Percentiles rank a stretch among this genome's conserved stretches.
phyloP scores from a whole-genome alignment of 768 basidiomycete genomes.

The Mycena kentingensis region DNA sequence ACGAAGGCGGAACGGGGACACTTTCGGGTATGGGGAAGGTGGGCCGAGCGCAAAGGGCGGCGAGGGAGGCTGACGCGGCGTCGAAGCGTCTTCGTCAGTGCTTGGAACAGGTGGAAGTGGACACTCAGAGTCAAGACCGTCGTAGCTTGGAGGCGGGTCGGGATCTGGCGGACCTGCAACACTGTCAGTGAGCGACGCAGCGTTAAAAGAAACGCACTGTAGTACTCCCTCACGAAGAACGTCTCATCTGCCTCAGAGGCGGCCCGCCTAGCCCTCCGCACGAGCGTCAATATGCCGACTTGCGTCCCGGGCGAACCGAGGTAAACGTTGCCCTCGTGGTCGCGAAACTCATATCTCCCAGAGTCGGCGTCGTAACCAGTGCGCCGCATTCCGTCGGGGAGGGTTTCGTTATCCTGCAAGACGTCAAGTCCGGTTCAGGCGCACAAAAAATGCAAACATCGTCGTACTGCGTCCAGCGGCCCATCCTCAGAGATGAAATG shows the following conservation, averaged over 20 bases:
- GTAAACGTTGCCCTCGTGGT: slow-evolving; percentile 45
- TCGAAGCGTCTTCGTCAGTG: no score
- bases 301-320: slow-evolving; percentile 41
- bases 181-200: neutral
- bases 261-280: slow-evolving; percentile 28
- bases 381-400: slow-evolving; percentile 49
- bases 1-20: no score
- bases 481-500: no score
- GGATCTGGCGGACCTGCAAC: neutral
- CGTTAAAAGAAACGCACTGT: neutral
- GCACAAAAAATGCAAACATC: no score
- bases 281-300: slow-evolving; percentile 45
- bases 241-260: slow-evolving; percentile 29
- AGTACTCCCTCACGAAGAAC: neutral
- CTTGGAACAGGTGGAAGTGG: no score
- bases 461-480: no score
- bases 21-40: no score
- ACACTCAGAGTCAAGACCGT: no score
- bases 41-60: no score
- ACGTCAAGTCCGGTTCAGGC: neutral
- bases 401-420: slow-evolving; percentile 36
- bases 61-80: no score
- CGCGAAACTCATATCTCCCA: slow-evolving; percentile 48
- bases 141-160: neutral
- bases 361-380: slow-evolving; percentile 56